Percentiles rank a stretch among this genome's conserved stretches.
Conservation (phyloP, 352 stramenopile genomes). For the Globisporangium iwayamae region DNA sequence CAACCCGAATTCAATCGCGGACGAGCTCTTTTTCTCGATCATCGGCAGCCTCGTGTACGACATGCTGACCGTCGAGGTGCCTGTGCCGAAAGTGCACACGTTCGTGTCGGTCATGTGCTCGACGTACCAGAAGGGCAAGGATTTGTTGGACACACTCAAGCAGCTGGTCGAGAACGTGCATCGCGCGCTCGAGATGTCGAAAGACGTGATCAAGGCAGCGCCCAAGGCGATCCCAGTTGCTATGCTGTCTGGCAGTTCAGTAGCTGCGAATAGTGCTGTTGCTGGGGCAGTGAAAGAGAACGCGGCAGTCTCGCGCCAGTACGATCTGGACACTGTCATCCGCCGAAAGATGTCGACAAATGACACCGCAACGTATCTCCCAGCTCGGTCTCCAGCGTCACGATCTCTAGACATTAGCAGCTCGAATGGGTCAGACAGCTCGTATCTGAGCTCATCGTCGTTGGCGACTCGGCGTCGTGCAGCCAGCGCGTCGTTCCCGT, state of each 20-base stretch:
- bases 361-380: conserved; percentile 24
- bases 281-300: conserved; percentile 23
- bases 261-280: neutral
- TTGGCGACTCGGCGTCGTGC: conserved; percentile 4
- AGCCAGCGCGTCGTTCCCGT: conserved; percentile 12
- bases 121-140: conserved; percentile 72
- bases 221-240: conserved; percentile 17
- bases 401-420: conserved; percentile 7
- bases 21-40: conserved; percentile 81
- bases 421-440: neutral
- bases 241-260: neutral
- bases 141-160: conserved; percentile 67
- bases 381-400: conserved; percentile 5
- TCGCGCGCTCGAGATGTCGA: conserved; percentile 75
- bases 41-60: conserved; percentile 82
- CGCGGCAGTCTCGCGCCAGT: conserved; percentile 45
- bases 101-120: conserved; percentile 83
- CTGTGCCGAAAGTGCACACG: conserved; percentile 63
- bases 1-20: conserved; percentile 31
- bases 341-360: conserved; percentile 70
- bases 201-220: conserved; percentile 46
- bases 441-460: neutral
- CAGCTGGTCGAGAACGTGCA: conserved; percentile 82
- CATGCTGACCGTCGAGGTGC: conserved; percentile 81
- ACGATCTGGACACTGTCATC: conserved; percentile 79